These are phyloP conservation scores for Coemansia sp. DNA, from an alignment of 192 early-diverging fungal species.

Conservation along the genomic window DNA sequence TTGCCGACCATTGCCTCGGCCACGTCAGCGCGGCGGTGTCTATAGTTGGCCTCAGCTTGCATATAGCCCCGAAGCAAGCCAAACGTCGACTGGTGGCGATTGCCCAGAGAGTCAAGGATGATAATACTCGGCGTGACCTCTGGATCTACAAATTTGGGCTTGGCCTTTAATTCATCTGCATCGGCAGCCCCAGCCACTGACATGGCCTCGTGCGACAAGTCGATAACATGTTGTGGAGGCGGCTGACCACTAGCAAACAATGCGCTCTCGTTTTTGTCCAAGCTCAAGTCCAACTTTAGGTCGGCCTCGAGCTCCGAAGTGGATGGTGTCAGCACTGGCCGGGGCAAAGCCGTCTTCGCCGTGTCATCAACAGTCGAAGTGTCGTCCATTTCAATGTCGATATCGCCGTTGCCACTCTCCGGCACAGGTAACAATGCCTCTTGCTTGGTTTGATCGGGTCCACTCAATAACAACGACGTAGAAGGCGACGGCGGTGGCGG, in stretches of 20 bases:
- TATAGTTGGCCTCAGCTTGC: slow-evolving; percentile 54
- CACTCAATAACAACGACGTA: background rate
- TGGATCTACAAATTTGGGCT: slow-evolving; percentile 25
- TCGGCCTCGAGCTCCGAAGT: background rate
- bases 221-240: slow-evolving; percentile 9
- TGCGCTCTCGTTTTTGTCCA: slow-evolving; percentile 23
- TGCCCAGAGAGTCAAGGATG: slow-evolving; percentile 50
- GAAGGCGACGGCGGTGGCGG: background rate
- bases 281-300: background rate
- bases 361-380: slow-evolving; percentile 7
- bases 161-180: background rate
- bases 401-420: background rate
- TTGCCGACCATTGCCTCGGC: slow-evolving; percentile 32
- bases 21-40: slow-evolving; percentile 47
- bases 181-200: background rate
- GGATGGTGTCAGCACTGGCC: background rate
- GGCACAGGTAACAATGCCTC: background rate
- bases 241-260: slow-evolving; percentile 25
- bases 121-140: slow-evolving; percentile 24
- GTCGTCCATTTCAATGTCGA: slow-evolving; percentile 24
- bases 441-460: background rate
- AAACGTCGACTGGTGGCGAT: slow-evolving; percentile 33
- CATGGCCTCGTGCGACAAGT: slow-evolving; percentile 11
- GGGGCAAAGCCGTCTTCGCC: background rate
- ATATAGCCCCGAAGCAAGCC: slow-evolving; percentile 55